These are phyloP conservation scores for Vanrija pseudolonga DNA, from an alignment of 1,284 basidiomycete species.

Conservation along the genomic window DNA sequence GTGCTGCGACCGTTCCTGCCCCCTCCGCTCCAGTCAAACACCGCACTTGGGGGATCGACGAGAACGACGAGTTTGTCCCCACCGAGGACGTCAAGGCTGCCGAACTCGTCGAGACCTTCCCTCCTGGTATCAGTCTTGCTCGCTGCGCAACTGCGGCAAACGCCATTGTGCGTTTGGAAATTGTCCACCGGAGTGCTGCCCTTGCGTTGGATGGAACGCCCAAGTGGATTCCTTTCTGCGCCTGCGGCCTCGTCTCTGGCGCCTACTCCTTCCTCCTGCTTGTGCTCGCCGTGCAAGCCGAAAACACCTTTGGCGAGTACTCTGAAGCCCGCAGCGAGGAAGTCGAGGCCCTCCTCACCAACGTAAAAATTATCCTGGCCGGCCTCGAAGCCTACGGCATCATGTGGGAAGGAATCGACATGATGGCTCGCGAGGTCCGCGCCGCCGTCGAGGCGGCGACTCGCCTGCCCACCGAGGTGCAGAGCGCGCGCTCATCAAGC, in stretches of 20 bases:
- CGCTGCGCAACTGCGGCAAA: conserved; percentile 49
- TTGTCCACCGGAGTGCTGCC: conserved; percentile 46
- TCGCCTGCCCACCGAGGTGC: conserved; percentile 10
- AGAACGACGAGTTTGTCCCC: conserved; percentile 21
- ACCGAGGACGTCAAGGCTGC: conserved; percentile 7
- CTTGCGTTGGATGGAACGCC: conserved; percentile 44
- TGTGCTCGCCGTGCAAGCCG: conserved; percentile 47
- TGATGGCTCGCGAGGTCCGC: conserved; percentile 46
- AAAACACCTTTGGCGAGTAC: conserved; percentile 32
- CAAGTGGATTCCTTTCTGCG: conserved; percentile 50
- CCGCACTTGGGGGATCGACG: conserved; percentile 48
- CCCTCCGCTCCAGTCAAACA: conserved; percentile 14
- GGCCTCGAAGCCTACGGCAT: conserved; percentile 48
- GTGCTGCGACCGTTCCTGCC: background rate
- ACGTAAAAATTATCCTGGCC: conserved; percentile 49
- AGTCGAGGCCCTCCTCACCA: conserved; percentile 46
- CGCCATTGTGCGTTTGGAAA: conserved; percentile 48
- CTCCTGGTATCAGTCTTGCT: conserved; percentile 47
- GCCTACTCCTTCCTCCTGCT: conserved; percentile 49
- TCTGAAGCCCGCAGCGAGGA: conserved; percentile 31
- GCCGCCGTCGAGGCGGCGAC: conserved; percentile 16
- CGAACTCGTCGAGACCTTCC: conserved; percentile 32
- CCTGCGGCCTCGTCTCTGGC: conserved; percentile 48
- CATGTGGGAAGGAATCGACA: conserved; percentile 50
- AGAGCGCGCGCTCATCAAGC: background rate